Evolutionary conservation across 1,139 yeast genomes (phyloP).

Genomic region (Taphrina flavorubra): DNA sequence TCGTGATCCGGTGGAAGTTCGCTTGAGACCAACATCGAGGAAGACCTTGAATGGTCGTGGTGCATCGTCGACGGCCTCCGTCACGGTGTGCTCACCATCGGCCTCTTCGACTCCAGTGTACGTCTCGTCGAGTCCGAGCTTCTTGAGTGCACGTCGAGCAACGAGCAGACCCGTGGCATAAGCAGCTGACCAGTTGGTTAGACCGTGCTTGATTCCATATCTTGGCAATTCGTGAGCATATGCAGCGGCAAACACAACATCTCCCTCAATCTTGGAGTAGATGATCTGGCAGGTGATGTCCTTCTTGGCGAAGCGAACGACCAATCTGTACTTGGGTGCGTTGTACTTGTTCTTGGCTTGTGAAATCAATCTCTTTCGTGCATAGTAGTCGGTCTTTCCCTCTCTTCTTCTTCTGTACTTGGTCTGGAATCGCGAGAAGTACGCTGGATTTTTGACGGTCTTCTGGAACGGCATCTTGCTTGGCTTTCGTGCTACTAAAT

Average conservation of each 20-base stretch:
- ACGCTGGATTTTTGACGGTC: conserved; percentile 78
- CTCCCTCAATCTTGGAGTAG: conserved; percentile 97
- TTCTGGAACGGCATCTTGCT: conserved; percentile 67
- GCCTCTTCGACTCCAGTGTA: conserved; percentile 99
- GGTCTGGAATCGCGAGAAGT: conserved; percentile 99
- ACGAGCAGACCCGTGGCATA: conserved; percentile 98
- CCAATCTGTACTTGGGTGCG: conserved; percentile 99
- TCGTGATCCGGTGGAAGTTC: conserved; percentile 99
- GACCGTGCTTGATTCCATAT: conserved; percentile 98
- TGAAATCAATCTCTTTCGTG: conserved; percentile 98
- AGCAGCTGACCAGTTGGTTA: conserved; percentile 99
- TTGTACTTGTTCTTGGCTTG: conserved; percentile 99
- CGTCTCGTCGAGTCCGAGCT: conserved; percentile 98
- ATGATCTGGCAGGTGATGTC: conserved; percentile 98
- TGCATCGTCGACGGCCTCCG: conserved; percentile 93
- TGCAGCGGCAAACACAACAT: conserved; percentile 94
- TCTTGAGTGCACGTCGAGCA: conserved; percentile 99
- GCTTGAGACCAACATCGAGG: conserved; percentile 99
- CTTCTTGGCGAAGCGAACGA: conserved; percentile 99
- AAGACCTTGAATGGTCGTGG: conserved; percentile 99
- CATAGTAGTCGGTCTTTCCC: conserved; percentile 99
- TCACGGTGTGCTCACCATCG: conserved; percentile 97
- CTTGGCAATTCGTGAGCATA: conserved; percentile 98
- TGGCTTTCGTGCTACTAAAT: neutral
- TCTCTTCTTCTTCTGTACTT: conserved; percentile 99